Base-by-base conservation (phyloP, 305 asterid species). In the Fraxinus paxiana region DNA sequence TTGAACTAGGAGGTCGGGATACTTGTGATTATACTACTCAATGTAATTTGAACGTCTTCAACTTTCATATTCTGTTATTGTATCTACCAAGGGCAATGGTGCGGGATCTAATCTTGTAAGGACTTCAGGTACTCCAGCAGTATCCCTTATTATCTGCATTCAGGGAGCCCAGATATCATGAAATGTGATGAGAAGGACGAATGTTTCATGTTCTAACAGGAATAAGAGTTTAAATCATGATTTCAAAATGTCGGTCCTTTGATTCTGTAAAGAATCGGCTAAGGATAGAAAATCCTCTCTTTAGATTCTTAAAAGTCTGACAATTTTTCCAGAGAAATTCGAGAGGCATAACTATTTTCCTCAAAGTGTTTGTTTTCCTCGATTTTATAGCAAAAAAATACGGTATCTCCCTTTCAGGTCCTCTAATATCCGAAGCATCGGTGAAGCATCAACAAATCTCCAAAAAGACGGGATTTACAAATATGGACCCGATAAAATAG, bases 121-220 rank as follows among this genome's bases (percentile, higher is more conserved):
- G 67, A 94, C 98, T 88, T 96, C 98, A 8, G 99, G 97, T 77
- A 87, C 88, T 84, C 99, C 99, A 78, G 88, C 79, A 37, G 87
- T 82, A 79, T 91, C 94, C 87, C 99, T 91, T 71, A 87, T 87
- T 73, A 96, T 92, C 98, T 96, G 98, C 90, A 77, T 51, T 7
- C 65, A 54, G 28, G 65, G 65, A 18, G 26, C 26, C 26, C 26
- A 54, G 18, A 6, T 54, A 54, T 54, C 65, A 54, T 6, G 26
- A 54, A 17, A 54, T 54, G 65, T 6, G 12, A 54, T 54, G 28
- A 18, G 4, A 54, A 17, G 9, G 65, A 54, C 9, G 65, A 54
- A 54, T 17, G 65, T 18, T 6, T 54, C 65, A 54, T 6, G 65
- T 54, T 54, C 10, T 17, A 17, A 54, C 65, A 54, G 26, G 65